Conservation (phyloP, 345 rosid species). For the Pugionium cornutum region DNA sequence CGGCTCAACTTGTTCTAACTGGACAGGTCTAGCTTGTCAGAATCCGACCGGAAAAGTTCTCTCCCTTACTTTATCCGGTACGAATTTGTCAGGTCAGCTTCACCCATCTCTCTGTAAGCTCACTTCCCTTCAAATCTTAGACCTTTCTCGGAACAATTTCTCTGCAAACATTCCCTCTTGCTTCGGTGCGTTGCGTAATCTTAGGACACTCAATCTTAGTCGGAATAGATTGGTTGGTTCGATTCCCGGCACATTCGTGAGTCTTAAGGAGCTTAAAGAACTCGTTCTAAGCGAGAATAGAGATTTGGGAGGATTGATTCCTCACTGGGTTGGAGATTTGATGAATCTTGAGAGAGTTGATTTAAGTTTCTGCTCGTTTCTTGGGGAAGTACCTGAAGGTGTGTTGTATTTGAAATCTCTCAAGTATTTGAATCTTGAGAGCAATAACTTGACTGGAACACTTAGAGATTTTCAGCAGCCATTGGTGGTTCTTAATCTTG, state of each 20-base stretch:
- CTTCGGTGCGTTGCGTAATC: constrained; percentile 54
- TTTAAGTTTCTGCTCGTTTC: constrained; percentile 66
- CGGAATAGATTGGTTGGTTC: constrained; percentile 57
- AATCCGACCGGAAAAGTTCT: constrained; percentile 58
- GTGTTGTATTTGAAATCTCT: constrained; percentile 55
- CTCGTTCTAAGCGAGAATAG: constrained; percentile 58
- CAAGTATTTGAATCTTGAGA: constrained; percentile 61
- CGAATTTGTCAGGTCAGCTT: constrained; percentile 64
- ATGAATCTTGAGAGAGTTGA: constrained; percentile 64
- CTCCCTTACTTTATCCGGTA: constrained; percentile 53
- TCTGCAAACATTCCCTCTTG: constrained; percentile 66
- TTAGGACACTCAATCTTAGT: constrained; percentile 69
- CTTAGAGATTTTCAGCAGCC: constrained; percentile 65
- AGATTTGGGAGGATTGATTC: constrained; percentile 58
- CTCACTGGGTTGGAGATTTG: constrained; percentile 68
- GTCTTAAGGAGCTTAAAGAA: constrained; percentile 57
- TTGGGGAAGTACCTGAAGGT: constrained; percentile 62
- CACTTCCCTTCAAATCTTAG: constrained; percentile 51
- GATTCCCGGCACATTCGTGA: constrained; percentile 51
- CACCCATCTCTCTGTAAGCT: constrained; percentile 64
- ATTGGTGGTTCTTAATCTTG: constrained; percentile 62
- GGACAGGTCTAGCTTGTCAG: constrained; percentile 74
- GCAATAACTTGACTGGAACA: constrained; percentile 62
- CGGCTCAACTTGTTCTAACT: constrained; percentile 67
- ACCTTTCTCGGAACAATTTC: constrained; percentile 59